Evolutionary conservation across 1,284 basidiomycete species (phyloP).

Genomic region (Nidula niveotomentosa): DNA sequence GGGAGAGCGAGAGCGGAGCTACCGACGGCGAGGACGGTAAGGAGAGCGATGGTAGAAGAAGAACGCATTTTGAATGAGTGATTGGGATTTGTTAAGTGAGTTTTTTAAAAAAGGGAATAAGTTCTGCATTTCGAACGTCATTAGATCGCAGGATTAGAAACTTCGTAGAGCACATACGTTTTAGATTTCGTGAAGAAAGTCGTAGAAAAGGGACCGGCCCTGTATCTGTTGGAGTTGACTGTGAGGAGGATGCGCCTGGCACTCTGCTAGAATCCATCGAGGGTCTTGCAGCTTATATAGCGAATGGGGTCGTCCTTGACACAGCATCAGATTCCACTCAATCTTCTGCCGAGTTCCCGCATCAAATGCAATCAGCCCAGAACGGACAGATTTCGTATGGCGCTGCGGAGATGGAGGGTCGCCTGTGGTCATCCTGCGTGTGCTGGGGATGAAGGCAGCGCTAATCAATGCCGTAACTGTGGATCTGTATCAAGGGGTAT

Average conservation of each 20-base stretch:
- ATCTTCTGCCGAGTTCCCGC: no score
- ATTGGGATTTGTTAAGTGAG: background rate
- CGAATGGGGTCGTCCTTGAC: no score
- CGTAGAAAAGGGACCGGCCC: background rate
- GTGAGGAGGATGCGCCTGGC: background rate
- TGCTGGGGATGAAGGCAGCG: no score
- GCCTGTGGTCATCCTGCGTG: no score
- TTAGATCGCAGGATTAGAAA: background rate
- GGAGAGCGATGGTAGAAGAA: conserved; percentile 12
- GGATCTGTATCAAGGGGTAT: no score
- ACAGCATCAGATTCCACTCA: no score
- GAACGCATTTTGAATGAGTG: conserved; percentile 13
- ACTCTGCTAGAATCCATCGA: background rate
- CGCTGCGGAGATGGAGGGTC: no score
- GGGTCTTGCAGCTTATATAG: no score
- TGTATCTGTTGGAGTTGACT: background rate
- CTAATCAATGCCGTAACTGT: no score
- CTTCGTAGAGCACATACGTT: background rate
- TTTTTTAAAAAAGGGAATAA: background rate
- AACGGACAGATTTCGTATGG: no score
- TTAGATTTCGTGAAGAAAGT: background rate
- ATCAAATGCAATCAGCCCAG: no score
- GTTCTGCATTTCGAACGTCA: background rate
- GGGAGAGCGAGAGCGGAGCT: conserved; percentile 12
- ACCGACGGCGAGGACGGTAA: conserved; percentile 11